Conservation (phyloP, 2,329 filamentous ascomycete species). For the Pyricularia grisea region DNA sequence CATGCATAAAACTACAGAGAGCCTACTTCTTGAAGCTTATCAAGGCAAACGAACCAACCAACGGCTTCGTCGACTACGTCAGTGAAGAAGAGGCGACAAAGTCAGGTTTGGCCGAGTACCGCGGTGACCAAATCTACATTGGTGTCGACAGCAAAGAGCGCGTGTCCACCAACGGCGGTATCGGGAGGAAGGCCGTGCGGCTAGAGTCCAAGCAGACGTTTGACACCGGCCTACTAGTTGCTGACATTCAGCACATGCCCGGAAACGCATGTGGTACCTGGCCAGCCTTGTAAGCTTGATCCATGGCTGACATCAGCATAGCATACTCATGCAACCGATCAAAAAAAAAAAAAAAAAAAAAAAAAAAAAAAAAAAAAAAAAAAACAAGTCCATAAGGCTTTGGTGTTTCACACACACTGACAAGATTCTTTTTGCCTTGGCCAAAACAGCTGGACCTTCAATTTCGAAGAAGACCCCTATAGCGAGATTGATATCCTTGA, state of each 20-base stretch:
- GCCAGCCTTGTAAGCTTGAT: slow-evolving; percentile 31
- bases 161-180: slow-evolving; percentile 23
- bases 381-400: no score
- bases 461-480: slow-evolving; percentile 32
- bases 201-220: slow-evolving; percentile 34
- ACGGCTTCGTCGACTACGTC: slow-evolving; percentile 23
- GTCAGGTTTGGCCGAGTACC: slow-evolving; percentile 28
- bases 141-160: slow-evolving; percentile 30
- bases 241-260: slow-evolving; percentile 40
- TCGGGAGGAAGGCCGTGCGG: slow-evolving; percentile 31
- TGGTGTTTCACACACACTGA: no score
- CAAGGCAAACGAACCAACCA: slow-evolving; percentile 8
- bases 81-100: slow-evolving; percentile 23
- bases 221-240: slow-evolving; percentile 33
- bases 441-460: slow-evolving; percentile 13
- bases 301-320: not conserved
- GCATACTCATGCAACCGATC: no score
- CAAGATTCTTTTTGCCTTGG: not conserved
- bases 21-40: not conserved
- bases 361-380: no score
- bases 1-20: not conserved
- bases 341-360: no score
- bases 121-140: slow-evolving; percentile 26
- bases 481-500: slow-evolving; percentile 48
- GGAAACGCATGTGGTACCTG: slow-evolving; percentile 36